Base-by-base conservation (phyloP, 371 early-diverging fungal species). In the Vittaforma corneae region DNA sequence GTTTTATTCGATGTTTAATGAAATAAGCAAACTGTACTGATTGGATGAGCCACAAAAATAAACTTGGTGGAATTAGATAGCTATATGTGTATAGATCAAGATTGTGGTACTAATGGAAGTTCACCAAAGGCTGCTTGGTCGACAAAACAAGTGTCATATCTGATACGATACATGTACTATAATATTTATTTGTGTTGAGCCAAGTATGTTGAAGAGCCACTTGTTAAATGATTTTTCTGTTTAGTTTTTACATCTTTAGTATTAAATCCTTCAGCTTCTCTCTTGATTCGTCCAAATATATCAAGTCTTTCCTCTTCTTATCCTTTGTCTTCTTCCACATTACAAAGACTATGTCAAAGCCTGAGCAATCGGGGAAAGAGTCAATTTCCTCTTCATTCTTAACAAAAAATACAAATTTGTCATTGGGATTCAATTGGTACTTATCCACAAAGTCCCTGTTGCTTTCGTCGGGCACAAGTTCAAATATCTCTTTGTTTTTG, bases 1-100 rank as follows among this genome's bases (percentile, higher is more conserved):
- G 34, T 76, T 76, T 44, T 76, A 76, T 42, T 50, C 63, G 18
- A 37, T 76, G 50, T 73, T 76, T 59, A 42, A 48, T 53, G 86
- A 45, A 79, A 84, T 45, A 71, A 71, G n/a, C n/a, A n/a, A n/a
- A n/a, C n/a, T n/a, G n/a, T n/a, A n/a, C n/a, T n/a, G n/a, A n/a
- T n/a, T n/a, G n/a, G n/a, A n/a, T n/a, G n/a, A n/a, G n/a, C n/a
- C n/a, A n/a, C n/a, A n/a, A n/a, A n/a, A n/a, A n/a, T n/a, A n/a
- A n/a, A n/a, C n/a, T n/a, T n/a, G n/a, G n/a, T n/a, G n/a, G n/a
- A n/a, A n/a, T n/a, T 22, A 53, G 9, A 6, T 6, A 53, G 4
- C 9, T 53, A 4, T 53, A 9, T 53, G 4, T 53, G 29, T n/a
- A n/a, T n/a, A n/a, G n/a, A n/a, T n/a, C n/a, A 69, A 75, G 29